Conservation (phyloP, 179 eudicot genomes). For the Spinacia oleracea region DNA sequence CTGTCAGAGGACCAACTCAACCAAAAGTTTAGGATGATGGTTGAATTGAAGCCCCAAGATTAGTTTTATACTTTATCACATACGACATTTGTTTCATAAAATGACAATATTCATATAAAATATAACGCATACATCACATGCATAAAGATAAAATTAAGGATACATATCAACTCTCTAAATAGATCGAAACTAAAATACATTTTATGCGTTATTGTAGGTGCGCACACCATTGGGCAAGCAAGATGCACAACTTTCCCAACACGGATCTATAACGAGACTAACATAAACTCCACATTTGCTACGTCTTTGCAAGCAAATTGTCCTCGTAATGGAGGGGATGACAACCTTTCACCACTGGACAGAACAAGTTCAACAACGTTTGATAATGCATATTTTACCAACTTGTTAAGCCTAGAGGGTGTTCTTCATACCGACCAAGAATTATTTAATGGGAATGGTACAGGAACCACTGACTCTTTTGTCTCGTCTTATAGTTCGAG, state of each 20-base stretch:
- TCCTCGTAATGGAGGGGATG: slow-evolving; percentile 53
- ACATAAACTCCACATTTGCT: slow-evolving; percentile 56
- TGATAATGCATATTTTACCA: slow-evolving; percentile 52
- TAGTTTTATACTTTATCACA: too few species aligned
- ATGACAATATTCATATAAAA: too few species aligned
- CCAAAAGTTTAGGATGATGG: too few species aligned
- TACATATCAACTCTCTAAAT: too few species aligned
- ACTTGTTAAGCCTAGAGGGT: slow-evolving; percentile 40
- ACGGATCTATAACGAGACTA: slow-evolving; percentile 52
- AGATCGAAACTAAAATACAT: too few species aligned
- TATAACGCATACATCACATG: too few species aligned
- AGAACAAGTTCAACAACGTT: slow-evolving; percentile 39
- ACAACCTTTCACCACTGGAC: slow-evolving; percentile 56
- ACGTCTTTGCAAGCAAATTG: slow-evolving; percentile 43
- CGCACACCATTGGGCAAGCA: slow-evolving; percentile 74
- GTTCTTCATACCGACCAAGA: slow-evolving; percentile 66
- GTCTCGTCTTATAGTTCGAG: slow-evolving; percentile 46
- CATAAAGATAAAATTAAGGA: too few species aligned
- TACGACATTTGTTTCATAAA: too few species aligned
- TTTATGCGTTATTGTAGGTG: too few species aligned
- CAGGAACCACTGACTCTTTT: slow-evolving; percentile 57
- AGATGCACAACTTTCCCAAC: slow-evolving; percentile 51
- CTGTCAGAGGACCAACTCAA: too few species aligned
- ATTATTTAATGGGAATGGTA: slow-evolving; percentile 35
- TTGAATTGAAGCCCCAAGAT: too few species aligned